A percentile compares a stretch with the other conserved stretches of the same genome.
phyloP scores from a whole-genome alignment of 2,329 filamentous ascomycete genomes.

The Alternaria triticina region DNA sequence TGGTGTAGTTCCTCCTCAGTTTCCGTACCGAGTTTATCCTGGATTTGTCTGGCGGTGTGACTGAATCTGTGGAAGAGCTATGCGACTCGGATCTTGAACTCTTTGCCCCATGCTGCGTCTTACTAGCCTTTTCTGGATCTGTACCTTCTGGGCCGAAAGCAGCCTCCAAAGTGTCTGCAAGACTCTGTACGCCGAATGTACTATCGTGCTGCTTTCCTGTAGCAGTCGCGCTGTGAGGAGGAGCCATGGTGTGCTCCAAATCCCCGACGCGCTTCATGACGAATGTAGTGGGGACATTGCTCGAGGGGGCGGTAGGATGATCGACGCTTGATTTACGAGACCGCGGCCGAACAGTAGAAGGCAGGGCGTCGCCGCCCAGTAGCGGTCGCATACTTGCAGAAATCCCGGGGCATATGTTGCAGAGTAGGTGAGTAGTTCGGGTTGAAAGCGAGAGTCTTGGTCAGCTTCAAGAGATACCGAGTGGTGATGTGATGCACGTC shows the following conservation, averaged over 20 bases:
- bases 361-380: conserved; percentile 45
- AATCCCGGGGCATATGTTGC: conserved; percentile 10
- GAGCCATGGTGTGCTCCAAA: conserved; percentile 50
- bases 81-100: conserved; percentile 28
- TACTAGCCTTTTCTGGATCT: conserved; percentile 32
- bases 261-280: conserved; percentile 64
- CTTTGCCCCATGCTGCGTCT: conserved; percentile 39
- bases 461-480: conserved; percentile 8
- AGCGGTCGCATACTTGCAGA: conserved; percentile 41
- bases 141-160: conserved; percentile 45
- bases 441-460: conserved; percentile 2
- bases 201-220: conserved; percentile 46
- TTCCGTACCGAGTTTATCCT: conserved; percentile 27
- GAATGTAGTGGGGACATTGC: conserved; percentile 61
- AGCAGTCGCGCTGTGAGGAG: conserved; percentile 24
- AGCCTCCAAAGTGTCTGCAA: conserved; percentile 59
- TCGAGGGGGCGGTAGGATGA: conserved; percentile 36
- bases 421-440: not conserved
- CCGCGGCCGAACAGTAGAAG: conserved; percentile 37
- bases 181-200: conserved; percentile 64
- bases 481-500: conserved; percentile 16
- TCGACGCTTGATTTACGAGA: conserved; percentile 49
- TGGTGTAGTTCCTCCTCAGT: conserved; percentile 31
- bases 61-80: conserved; percentile 26
- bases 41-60: conserved; percentile 25